Evolutionary conservation across 768 basidiomycete species (phyloP), one percentile per base, ranked within the genome.

Genomic region (Auriscalpium microsporum): DNA sequence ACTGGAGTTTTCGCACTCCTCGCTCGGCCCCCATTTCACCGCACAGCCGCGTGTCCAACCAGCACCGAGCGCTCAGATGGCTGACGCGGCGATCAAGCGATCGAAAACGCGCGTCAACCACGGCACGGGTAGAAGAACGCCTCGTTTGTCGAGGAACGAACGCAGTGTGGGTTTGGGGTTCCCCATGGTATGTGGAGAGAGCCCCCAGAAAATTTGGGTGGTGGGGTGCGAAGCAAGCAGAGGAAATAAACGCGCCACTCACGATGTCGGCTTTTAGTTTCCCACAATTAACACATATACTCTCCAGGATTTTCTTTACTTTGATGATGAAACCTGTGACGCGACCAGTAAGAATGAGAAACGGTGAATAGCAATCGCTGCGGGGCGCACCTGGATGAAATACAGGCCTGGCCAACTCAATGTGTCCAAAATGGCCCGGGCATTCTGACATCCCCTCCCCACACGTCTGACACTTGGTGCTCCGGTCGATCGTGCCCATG

Each of bases 381-480:
- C 36, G 35, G 21, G 14, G 78, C 85, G 59, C 71, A 91, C 92
- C 93, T 71, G 92, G 88, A 71, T 98, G 95, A 67, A 94, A 98
- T 36, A 96, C 92, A n/a, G 95, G 94, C 64, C 93, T 79, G 45
- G 92, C 92, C 66, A 99, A 75, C 73, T 99, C 96, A 66, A 99
- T 92, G 69, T 98, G 94, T 54, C 96, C 96, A 75, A 99, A 99
- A 71, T 98, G 96, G 50, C 96, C 96, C 28, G 96, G 94, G 75
- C 96, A 99, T 69, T 98, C 96, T 16, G 93, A 87, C 94, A 98
- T 97, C n/a, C 94, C 95, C 79, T 99, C 96, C 62, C 94, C 94
- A 70, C 96, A 98, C 33, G 96, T 98, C 76, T 97, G 94, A 69
- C 96, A 99, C 76, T 98, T 98, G 75, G 95, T 94, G 69, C 94